Percentiles rank a stretch among this genome's conserved stretches.
Evolutionary conservation across 2,329 filamentous ascomycete species (phyloP).

Genomic region (Exophiala lecanii-corni): DNA sequence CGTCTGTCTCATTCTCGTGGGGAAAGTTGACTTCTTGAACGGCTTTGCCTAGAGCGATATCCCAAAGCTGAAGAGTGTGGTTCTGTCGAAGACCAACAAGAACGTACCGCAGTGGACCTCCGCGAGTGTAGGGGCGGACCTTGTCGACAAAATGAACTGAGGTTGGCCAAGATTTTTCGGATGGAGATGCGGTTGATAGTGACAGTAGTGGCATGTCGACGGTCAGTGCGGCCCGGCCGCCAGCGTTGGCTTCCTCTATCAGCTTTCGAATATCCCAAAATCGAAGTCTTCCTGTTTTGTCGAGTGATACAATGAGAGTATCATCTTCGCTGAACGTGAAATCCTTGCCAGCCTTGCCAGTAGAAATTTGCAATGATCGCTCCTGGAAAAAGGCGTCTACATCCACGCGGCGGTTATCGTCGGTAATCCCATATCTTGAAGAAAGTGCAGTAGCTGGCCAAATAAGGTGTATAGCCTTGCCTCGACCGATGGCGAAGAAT

Average conservation of each 20-base stretch:
- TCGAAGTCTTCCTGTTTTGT: conserved; percentile 93
- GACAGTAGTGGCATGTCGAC: conserved; percentile 83
- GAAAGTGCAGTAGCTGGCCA: conserved; percentile 54
- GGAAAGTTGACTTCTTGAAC: conserved; percentile 97
- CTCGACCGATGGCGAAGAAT: conserved; percentile 90
- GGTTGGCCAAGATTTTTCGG: conserved; percentile 94
- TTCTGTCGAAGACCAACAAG: conserved; percentile 99
- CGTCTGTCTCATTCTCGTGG: conserved; percentile 91
- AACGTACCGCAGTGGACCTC: conserved; percentile 86
- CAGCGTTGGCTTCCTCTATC: conserved; percentile 47
- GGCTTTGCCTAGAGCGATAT: conserved; percentile 87
- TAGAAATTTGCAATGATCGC: conserved; percentile 87
- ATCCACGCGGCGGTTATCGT: conserved; percentile 61
- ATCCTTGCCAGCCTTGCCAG: conserved; percentile 96
- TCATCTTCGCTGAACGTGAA: conserved; percentile 98
- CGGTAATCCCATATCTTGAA: conserved; percentile 46
- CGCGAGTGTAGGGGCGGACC: conserved; percentile 85
- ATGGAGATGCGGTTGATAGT: conserved; percentile 76
- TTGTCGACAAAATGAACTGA: conserved; percentile 96
- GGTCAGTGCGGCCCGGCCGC: conserved; percentile 56
- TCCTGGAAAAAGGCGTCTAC: conserved; percentile 83
- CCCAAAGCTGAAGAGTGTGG: conserved; percentile 96
- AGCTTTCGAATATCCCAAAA: conserved; percentile 96
- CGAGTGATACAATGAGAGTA: conserved; percentile 85
- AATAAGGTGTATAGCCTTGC: conserved; percentile 92